These are phyloP conservation scores for Polyporus arcularius DNA, from an alignment of 768 basidiomycete genomes.

Conservation along the genomic window DNA sequence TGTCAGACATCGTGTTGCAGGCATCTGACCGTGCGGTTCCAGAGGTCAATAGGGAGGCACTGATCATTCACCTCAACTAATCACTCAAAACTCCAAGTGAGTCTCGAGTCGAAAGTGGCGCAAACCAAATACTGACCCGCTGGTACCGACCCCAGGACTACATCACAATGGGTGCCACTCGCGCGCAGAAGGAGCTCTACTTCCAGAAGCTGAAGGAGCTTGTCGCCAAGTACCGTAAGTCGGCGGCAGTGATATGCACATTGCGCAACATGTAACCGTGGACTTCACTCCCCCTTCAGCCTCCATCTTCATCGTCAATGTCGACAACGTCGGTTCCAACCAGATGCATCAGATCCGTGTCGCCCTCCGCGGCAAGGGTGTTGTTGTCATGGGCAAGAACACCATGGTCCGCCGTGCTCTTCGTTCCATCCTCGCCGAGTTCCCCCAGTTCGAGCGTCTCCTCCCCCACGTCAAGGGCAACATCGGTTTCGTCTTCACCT, in stretches of 20 bases:
- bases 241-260: not conserved
- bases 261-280: constrained; percentile 1
- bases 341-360: constrained; percentile 99
- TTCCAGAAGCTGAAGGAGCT: constrained; percentile 94
- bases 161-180: constrained; percentile 84
- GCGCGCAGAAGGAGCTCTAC: constrained; percentile 88
- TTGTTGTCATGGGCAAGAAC: constrained; percentile 99
- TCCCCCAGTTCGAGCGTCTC: constrained; percentile 94
- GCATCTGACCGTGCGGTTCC: constrained; percentile 22
- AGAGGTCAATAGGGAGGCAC: constrained; percentile 97
- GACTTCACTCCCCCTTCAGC: constrained; percentile 46
- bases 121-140: no score
- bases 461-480: constrained; percentile 96
- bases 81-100: constrained; percentile 10
- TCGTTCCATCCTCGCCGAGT: constrained; percentile 85
- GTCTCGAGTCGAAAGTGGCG: not conserved
- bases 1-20: not conserved
- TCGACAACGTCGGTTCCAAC: constrained; percentile 99
- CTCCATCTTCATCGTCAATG: constrained; percentile 98
- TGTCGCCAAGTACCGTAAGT: constrained; percentile 84
- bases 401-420: constrained; percentile 99
- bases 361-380: constrained; percentile 92
- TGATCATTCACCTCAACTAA: constrained; percentile 29
- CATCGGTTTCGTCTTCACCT: constrained; percentile 99
- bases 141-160: constrained; percentile 1